Conservation (phyloP, 2,329 filamentous ascomycete genomes). For the Chalaropsis ovoidea region DNA sequence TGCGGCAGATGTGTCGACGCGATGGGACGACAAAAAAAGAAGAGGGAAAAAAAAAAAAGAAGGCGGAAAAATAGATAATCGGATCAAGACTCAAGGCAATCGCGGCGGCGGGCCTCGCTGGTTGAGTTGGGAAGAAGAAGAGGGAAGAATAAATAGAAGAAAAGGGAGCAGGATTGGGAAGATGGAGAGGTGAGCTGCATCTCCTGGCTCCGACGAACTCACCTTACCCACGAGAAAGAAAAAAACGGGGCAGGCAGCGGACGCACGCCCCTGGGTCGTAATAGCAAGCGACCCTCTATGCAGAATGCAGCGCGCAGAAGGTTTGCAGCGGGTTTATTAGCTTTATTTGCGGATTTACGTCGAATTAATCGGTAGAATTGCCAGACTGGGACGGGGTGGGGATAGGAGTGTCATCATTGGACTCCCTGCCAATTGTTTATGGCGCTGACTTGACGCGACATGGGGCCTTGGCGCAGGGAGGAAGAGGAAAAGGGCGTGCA, state of each 20-base stretch:
- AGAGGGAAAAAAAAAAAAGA: slow-evolving; percentile 21
- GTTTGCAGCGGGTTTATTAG: slow-evolving; percentile 14
- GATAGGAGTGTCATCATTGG: slow-evolving; percentile 11
- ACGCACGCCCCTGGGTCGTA: slow-evolving; percentile 15
- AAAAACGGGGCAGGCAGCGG: slow-evolving; percentile 25
- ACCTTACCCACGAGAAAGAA: slow-evolving; percentile 27
- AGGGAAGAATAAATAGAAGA: slow-evolving; percentile 27
- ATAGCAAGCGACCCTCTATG: slow-evolving; percentile 21
- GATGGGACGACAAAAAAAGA: slow-evolving; percentile 8
- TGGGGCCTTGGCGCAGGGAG: slow-evolving; percentile 6
- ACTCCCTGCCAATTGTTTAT: slow-evolving; percentile 18
- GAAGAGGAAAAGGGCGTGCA: not conserved
- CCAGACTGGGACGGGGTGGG: slow-evolving; percentile 18
- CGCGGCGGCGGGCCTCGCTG: slow-evolving; percentile 23
- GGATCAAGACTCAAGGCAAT: slow-evolving; percentile 16
- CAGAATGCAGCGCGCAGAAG: not conserved
- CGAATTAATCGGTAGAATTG: slow-evolving; percentile 15
- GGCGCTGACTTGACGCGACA: slow-evolving; percentile 14
- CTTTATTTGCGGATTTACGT: slow-evolving; percentile 24
- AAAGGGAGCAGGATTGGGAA: slow-evolving; percentile 26
- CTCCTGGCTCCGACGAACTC: slow-evolving; percentile 26
- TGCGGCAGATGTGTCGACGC: too few species aligned
- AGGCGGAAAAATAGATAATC: slow-evolving; percentile 19
- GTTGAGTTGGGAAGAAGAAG: slow-evolving; percentile 13
- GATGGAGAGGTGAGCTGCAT: slow-evolving; percentile 27